phyloP scores from a whole-genome alignment of 2,329 filamentous ascomycete genomes.

The Aureobasidium sp. region DNA sequence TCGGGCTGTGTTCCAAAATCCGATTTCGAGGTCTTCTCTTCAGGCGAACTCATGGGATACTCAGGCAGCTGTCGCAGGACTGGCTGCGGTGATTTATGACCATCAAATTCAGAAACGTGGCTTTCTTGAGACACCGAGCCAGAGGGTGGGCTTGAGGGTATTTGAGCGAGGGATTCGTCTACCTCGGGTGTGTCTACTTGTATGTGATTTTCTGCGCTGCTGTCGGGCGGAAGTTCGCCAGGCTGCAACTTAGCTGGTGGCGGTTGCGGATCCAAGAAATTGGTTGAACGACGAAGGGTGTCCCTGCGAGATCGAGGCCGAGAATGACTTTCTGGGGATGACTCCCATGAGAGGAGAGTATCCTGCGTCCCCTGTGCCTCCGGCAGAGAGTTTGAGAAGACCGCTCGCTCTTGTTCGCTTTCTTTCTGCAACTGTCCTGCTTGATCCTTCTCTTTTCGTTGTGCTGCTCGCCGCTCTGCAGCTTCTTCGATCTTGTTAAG shows the following conservation, averaged over 20 bases:
- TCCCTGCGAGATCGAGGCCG: not conserved
- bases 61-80: slow-evolving; percentile 3
- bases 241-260: not conserved
- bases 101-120: not conserved
- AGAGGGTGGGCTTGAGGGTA: not conserved
- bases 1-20: not conserved
- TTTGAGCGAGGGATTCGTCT: not conserved
- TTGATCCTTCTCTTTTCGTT: not conserved
- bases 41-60: not conserved
- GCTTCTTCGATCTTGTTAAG: slow-evolving; percentile 21
- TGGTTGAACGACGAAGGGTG: not conserved
- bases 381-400: not conserved
- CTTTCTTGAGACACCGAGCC: not conserved
- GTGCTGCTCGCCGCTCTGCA: not conserved
- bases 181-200: not conserved
- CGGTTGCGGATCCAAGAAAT: not conserved
- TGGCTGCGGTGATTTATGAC: not conserved
- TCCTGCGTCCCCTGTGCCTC: not conserved
- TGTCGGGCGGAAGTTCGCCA: slow-evolving; percentile 2
- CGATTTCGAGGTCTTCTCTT: not conserved
- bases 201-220: slow-evolving; percentile 1
- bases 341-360: not conserved
- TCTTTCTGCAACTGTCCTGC: not conserved
- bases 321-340: not conserved
- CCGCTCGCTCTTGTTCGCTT: not conserved